Conservation (phyloP, 176 grass and related monocot species). For the Zoysia pacifica region DNA sequence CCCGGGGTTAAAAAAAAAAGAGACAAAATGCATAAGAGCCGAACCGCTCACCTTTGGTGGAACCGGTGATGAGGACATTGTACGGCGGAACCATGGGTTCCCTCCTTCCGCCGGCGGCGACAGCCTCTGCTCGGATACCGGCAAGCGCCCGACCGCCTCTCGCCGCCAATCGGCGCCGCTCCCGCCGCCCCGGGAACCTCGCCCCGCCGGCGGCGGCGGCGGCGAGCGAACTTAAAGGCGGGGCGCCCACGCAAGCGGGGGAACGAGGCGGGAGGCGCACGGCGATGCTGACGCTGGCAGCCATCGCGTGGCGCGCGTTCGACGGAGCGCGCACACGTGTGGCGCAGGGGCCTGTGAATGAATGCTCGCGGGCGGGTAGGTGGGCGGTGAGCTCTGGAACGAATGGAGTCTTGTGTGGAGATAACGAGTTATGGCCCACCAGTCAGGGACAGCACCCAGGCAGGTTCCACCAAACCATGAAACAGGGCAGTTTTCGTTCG, state of each 20-base stretch:
- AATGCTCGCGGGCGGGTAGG: not conserved
- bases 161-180: slow-evolving; percentile 6
- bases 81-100: slow-evolving; percentile 76
- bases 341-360: not conserved
- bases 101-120: slow-evolving; percentile 24
- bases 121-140: slow-evolving; percentile 31
- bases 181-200: not conserved
- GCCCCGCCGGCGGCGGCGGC: not conserved
- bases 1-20: not conserved
- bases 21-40: not conserved
- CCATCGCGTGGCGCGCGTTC: slow-evolving; percentile 26
- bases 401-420: not conserved
- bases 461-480: not conserved
- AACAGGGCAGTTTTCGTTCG: not conserved
- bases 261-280: slow-evolving; percentile 13
- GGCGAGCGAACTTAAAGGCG: not conserved
- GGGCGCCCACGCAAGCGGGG: not conserved
- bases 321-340: not conserved
- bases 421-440: slow-evolving; percentile 30
- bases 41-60: slow-evolving; percentile 66
- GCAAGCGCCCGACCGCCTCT: not conserved
- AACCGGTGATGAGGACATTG: slow-evolving; percentile 93
- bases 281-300: slow-evolving; percentile 20
- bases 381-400: not conserved
- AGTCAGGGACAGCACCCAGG: not conserved